These are phyloP conservation scores for Podospora pseudoanserina DNA, from an alignment of 495 filamentous ascomycete genomes.

Conservation along the genomic window DNA sequence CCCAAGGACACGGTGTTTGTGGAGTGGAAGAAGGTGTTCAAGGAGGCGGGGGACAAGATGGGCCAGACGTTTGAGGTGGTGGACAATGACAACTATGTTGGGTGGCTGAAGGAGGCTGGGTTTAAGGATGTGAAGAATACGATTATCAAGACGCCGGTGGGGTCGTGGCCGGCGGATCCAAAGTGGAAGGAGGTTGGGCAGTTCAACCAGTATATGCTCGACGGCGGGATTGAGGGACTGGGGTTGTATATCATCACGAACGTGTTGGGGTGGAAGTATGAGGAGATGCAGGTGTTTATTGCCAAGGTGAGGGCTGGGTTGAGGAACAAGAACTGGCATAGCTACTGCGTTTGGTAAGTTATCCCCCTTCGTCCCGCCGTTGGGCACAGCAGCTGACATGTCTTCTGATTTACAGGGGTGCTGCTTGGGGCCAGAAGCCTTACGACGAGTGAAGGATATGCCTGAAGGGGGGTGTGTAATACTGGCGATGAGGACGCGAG, in stretches of 20 bases:
- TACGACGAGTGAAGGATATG: background rate
- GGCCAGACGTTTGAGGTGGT: constrained; percentile 21
- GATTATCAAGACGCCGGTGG: constrained; percentile 38
- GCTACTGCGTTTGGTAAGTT: constrained; percentile 30
- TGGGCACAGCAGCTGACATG: background rate
- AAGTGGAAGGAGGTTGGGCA: constrained; percentile 48
- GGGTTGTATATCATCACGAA: constrained; percentile 32
- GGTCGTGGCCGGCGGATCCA: constrained; percentile 50
- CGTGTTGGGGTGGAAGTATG: constrained; percentile 30
- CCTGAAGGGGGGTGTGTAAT: background rate
- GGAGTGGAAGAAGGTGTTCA: constrained; percentile 36
- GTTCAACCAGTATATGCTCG: constrained; percentile 25
- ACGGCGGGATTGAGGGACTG: constrained; percentile 35
- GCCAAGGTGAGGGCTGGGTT: constrained; percentile 34
- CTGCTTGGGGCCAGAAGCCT: constrained; percentile 36
- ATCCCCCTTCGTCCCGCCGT: background rate
- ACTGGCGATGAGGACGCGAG: background rate
- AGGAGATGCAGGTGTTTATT: constrained; percentile 36
- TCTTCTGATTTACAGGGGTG: background rate
- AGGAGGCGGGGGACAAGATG: constrained; percentile 19
- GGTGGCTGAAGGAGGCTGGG: constrained; percentile 53
- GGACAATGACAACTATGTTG: constrained; percentile 46
- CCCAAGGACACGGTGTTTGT: constrained; percentile 28
- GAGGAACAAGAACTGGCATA: constrained; percentile 26
- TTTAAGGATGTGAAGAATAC: constrained; percentile 27